These are phyloP conservation scores for Apostasia ramifera DNA, from an alignment of 106 monocot genomes.

Conservation along the genomic window DNA sequence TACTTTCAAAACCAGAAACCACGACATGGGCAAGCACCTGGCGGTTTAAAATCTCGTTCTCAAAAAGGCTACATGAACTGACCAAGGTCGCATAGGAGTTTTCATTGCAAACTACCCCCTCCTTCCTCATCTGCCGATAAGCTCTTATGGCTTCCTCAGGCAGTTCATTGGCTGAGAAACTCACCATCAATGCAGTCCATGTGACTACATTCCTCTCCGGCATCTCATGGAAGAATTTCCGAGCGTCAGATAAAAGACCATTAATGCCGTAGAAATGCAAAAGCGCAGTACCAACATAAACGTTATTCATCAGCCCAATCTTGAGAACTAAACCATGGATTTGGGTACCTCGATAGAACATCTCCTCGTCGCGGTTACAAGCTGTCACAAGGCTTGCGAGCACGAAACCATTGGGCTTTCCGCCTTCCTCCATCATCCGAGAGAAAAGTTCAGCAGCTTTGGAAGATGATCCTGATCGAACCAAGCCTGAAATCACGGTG, in stretches of 20 bases:
- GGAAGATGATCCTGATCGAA: conserved; percentile 21
- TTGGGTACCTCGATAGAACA: conserved; percentile 22
- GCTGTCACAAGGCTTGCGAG: conserved; percentile 53
- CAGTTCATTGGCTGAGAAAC: conserved; percentile 35
- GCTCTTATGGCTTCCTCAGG: conserved; percentile 43
- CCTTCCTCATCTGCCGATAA: conserved; percentile 54
- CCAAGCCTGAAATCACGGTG: conserved; percentile 56
- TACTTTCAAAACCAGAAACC: conserved; percentile 46
- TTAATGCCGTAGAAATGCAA: conserved; percentile 65
- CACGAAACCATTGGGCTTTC: conserved; percentile 42
- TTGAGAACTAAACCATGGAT: conserved; percentile 52
- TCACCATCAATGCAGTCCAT: conserved; percentile 83
- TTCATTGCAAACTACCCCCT: conserved; percentile 56
- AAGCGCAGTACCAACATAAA: conserved; percentile 71
- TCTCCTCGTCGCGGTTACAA: conserved; percentile 23
- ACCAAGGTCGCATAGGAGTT: conserved; percentile 64
- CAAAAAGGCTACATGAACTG: conserved; percentile 49
- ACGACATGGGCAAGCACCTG: conserved; percentile 61
- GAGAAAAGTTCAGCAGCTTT: conserved; percentile 29
- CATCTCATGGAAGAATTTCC: conserved; percentile 56
- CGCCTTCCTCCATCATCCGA: conserved; percentile 29
- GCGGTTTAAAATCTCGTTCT: conserved; percentile 37
- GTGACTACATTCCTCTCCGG: conserved; percentile 76
- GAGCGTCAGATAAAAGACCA: conserved; percentile 28
- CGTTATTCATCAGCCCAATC: conserved; percentile 41